Evolutionary conservation across 2,329 filamentous ascomycete genomes (phyloP).

Genomic region (Beauveria sp.): DNA sequence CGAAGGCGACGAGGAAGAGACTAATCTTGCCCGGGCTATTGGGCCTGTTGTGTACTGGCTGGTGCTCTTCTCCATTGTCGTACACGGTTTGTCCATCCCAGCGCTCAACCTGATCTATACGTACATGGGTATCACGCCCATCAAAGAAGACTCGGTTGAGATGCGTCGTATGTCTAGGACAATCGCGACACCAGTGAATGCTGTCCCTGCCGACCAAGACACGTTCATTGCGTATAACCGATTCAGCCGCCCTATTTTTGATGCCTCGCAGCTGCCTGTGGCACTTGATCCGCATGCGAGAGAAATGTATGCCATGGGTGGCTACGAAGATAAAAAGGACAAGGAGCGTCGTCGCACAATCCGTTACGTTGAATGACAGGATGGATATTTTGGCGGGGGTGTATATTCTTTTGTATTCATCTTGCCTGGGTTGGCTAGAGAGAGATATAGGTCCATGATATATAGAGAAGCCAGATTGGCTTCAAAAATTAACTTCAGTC

Average conservation of each 20-base stretch:
- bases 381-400: not conserved
- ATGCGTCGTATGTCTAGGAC: constrained; percentile 30
- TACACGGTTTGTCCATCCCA: constrained; percentile 41
- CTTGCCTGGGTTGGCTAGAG: not conserved
- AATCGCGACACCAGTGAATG: constrained; percentile 31
- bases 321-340: not conserved
- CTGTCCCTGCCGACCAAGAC: constrained; percentile 27
- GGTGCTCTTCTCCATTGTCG: constrained; percentile 32
- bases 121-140: constrained; percentile 31
- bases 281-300: not conserved
- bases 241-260: constrained; percentile 33
- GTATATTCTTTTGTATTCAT: not conserved
- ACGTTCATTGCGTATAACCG: constrained; percentile 41
- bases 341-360: constrained; percentile 3
- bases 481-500: constrained; percentile 5
- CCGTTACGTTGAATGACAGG: constrained; percentile 2
- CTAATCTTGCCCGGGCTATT: constrained; percentile 28
- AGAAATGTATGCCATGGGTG: constrained; percentile 1
- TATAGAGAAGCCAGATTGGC: not conserved
- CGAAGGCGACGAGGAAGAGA: constrained; percentile 25
- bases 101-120: constrained; percentile 31
- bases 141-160: constrained; percentile 34
- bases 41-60: constrained; percentile 13
- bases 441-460: not conserved
- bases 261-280: constrained; percentile 6